Evolutionary conservation across 2,329 filamentous ascomycete species (phyloP), one percentile per base, ranked within the genome.

Genomic region (Cryphonectria carpinicola): DNA sequence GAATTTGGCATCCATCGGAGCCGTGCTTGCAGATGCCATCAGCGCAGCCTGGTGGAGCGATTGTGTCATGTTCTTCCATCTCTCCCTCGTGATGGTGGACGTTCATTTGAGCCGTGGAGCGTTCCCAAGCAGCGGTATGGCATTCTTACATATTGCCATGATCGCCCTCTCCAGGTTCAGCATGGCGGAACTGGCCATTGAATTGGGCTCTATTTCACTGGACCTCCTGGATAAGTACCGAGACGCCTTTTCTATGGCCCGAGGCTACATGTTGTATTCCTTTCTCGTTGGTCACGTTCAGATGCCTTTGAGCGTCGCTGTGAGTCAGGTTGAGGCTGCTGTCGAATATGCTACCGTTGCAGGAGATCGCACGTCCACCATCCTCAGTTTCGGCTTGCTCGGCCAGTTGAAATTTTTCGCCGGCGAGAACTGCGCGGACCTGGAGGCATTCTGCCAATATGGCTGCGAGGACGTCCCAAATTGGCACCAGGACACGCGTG

Each of bases 31-130:
- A 0, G 91, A 95, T 80, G 87, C 92, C 17, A 84, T 91, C 11
- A 89, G 87, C 73, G 88, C 91, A 19, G 90, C 90, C 4, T 93
- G 90, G 84, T 94, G 93, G 93, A 90, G 86, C 56, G 89, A 94
- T 75, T 84, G 84, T 28, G 80, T 94, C 13, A 84, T 89, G n/a
- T 94, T 93, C 77, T 95, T 93, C 77, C 88, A 93, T 74, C 85
- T 91, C 37, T 84, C 89, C 0, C 81, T 95, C 19, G 85, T 89
- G 72, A 88, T 94, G 82, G 82, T 94, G 69, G 84, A 90, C 67
- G 83, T 90, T 68, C 90, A 93, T 76, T 81, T 95, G 8, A 83
- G 84, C 2, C 82, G 83, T 14, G 92, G 92, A 0, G 82, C 86
- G 7, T 92, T 92, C 73, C 89, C 92, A 6, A 92, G 95, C 77